Base-by-base conservation (phyloP, 495 filamentous ascomycete genomes). In the Aspergillus indologenus region DNA sequence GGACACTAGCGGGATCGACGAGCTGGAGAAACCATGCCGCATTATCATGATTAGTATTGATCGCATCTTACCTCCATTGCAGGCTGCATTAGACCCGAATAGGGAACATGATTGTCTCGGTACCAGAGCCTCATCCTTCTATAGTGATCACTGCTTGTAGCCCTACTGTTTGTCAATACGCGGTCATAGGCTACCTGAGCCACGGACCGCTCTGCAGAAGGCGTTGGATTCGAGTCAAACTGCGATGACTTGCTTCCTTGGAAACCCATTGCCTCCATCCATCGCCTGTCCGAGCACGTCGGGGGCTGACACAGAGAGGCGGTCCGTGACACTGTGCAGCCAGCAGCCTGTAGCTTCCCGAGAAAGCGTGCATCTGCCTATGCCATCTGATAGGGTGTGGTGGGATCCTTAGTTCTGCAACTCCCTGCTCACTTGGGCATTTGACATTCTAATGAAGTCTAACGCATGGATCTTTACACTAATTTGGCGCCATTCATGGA, bases 281-380 rank as follows among this genome's bases (percentile, higher is more conserved):
- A n/a, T 51, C 40, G 52, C n/a, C 22, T 53, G 61, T 67, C 61
- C 56, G 59, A 63, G 61, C 61, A 59, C 57, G 43, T 49, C 42
- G 29, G 49, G 54, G 40, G 59, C 60, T 65, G 59, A 65, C 64
- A 63, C 61, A 56, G 52, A 56, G 34, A 61, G 55, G 64, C 64
- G 65, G 65, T 67, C 65, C 65, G 65, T 67, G 65, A 64, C 65
- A 63, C 65, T 51, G 48, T 62, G 65, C 65, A 60, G 58, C 59
- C 64, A 61, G 64, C 65, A 60, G 58, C 59, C 64, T 63, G 64
- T 66, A 53, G 64, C 64, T 48, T 66, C 61, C 64, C 64, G 64
- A 59, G 57, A 49, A 44, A 9, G 45, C 57, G 57, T 56, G 57
- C 54, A 34, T 52, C 26, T 19, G 22, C 21, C 42, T 45, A 56